Base-by-base conservation (phyloP, 2,329 filamentous ascomycete genomes). In the Grosmannia serpens region DNA sequence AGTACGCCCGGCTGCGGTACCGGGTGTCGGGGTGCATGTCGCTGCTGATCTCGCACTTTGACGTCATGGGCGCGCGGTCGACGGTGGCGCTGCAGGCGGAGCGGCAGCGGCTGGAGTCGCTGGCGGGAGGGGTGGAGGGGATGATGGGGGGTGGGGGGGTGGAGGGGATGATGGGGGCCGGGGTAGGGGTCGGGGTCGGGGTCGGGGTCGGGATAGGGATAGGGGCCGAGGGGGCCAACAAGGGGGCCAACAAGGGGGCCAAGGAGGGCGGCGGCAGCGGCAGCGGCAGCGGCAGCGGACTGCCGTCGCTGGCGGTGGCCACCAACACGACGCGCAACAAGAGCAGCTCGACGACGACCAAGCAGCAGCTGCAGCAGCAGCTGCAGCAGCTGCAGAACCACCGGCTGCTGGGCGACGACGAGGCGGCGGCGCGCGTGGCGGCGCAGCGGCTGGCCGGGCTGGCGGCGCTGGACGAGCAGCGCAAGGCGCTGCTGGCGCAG, bases 1-100 rank as follows among this genome's bases (percentile, higher is more conserved):
- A 99, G 68, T 99, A 96, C 69, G 82, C 85, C 7, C 85, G 81
- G 62, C 77, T 99, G 62, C 83, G 92, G 51, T 79, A 84, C 59
- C 97, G 96, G 71, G 94, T 99, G 6, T 91, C 91, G 10, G 92
- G 92, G 0, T 99, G 94, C 71, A 99, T 99, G 94, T 91, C 90
- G 24, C 80, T 99, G 27, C 78, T 99, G 54, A 97, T 99, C 64
- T 96, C 91, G 11, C 94, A 99, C 72, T 99, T 99, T 67, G 94
- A 99, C 71, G 97, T 99, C 72, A 96, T 99, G 88, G 94, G 94
- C 27, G 94, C 94, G 29, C 85, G 92, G 67, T 96, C 91, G 8
- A 96, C 87, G 49, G 80, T 96, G 62, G 94, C 94, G 13, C 94
- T 94, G 5, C 91, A 96, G 72, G 90, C 91, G 2, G 94, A 99